A percentile compares a stretch with the other conserved stretches of the same genome.
These are phyloP conservation scores for Quercus bicolor DNA, from an alignment of 306 rosid species.

Conservation along the genomic window DNA sequence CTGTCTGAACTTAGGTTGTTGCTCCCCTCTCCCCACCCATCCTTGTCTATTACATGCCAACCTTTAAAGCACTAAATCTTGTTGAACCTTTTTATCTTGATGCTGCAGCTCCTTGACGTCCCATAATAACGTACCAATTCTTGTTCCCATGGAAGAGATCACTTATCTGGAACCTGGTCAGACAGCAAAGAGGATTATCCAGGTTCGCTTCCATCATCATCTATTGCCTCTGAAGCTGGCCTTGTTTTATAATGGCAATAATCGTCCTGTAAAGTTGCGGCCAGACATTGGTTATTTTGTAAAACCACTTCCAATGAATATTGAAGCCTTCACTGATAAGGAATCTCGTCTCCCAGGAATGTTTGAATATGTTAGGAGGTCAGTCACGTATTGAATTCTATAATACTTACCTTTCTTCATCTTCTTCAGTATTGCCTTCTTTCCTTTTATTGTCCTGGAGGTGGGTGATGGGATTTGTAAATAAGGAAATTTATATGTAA, in stretches of 20 bases:
- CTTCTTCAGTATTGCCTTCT: background rate
- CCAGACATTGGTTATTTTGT: slow-evolving; percentile 95
- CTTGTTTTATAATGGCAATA: slow-evolving; percentile 69
- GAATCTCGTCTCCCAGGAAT: slow-evolving; percentile 89
- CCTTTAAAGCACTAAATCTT: slow-evolving; percentile 21
- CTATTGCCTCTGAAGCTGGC: slow-evolving; percentile 83
- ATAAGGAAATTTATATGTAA: background rate
- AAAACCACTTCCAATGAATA: slow-evolving; percentile 60
- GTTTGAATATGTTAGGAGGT: slow-evolving; percentile 94
- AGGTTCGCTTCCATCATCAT: slow-evolving; percentile 88
- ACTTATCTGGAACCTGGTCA: slow-evolving; percentile 77
- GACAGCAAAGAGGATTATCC: slow-evolving; percentile 47
- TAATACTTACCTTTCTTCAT: background rate
- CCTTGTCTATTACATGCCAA: slow-evolving; percentile 11
- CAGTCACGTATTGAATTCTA: slow-evolving; percentile 12
- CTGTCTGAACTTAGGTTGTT: background rate
- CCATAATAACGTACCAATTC: slow-evolving; percentile 39
- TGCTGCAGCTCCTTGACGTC: slow-evolving; percentile 51
- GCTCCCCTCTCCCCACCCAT: background rate
- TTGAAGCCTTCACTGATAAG: slow-evolving; percentile 55
- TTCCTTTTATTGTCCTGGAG: background rate
- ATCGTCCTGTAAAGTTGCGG: slow-evolving; percentile 62
- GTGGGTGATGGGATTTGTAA: background rate
- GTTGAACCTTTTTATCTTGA: slow-evolving; percentile 19
- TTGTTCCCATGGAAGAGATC: slow-evolving; percentile 67